Percentiles rank a stretch among this genome's conserved stretches.
Conservation (phyloP, 768 basidiomycete species). For the Tulasnella sp. region DNA sequence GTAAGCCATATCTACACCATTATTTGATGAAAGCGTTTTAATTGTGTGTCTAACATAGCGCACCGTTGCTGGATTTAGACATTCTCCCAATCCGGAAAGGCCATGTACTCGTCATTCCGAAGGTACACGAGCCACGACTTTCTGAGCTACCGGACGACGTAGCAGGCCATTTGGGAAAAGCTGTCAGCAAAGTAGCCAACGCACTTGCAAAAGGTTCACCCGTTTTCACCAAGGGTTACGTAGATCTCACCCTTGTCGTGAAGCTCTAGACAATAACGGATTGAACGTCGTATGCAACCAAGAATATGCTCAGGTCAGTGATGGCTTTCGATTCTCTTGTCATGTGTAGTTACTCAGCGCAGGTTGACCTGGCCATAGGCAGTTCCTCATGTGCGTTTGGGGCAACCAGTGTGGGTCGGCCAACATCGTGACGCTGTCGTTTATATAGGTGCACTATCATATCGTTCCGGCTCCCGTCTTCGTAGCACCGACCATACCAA, state of each 20-base stretch:
- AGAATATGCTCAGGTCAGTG: constrained; percentile 50
- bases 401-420: no score
- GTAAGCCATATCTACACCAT: constrained; percentile 26
- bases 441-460: constrained; percentile 56
- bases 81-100: constrained; percentile 55
- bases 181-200: constrained; percentile 47
- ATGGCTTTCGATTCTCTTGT: neutral
- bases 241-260: neutral
- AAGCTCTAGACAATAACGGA: constrained; percentile 51
- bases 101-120: constrained; percentile 61
- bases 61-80: no score
- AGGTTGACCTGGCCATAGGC: constrained; percentile 25
- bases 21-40: neutral
- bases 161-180: constrained; percentile 45
- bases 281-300: constrained; percentile 71
- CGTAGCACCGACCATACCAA: constrained; percentile 17
- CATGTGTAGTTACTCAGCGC: neutral
- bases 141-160: constrained; percentile 52
- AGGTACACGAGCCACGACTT: constrained; percentile 45
- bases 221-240: neutral
- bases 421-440: neutral
- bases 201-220: constrained; percentile 48
- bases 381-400: constrained; percentile 47
- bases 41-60: no score
- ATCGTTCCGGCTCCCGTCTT: constrained; percentile 57